Percentiles rank a stretch among this genome's conserved stretches.
Conservation (phyloP, 2,329 filamentous ascomycete genomes). For the Hyphodiscus sp. region DNA sequence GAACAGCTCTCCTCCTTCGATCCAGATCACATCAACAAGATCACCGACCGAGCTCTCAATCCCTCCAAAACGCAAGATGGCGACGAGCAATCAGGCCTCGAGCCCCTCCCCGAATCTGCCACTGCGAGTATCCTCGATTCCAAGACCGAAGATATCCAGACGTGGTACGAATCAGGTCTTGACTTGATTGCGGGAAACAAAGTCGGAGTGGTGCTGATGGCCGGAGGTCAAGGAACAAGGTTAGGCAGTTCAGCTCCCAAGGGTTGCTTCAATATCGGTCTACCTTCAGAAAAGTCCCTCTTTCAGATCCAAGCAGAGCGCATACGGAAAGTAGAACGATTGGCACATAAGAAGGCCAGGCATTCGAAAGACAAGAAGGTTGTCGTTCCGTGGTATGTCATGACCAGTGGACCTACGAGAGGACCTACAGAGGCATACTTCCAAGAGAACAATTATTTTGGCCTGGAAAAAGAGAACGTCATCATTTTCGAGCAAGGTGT, state of each 20-base stretch:
- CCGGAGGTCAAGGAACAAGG: constrained; percentile 91
- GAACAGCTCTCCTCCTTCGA: constrained; percentile 77
- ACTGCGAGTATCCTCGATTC: constrained; percentile 91
- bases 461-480: constrained; percentile 77
- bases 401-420: constrained; percentile 94
- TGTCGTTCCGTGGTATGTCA: constrained; percentile 94
- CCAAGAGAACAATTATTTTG: constrained; percentile 83
- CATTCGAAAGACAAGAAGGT: constrained; percentile 48
- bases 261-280: constrained; percentile 93
- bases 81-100: constrained; percentile 43
- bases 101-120: constrained; percentile 81
- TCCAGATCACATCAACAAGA: constrained; percentile 78
- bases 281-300: constrained; percentile 86
- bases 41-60: constrained; percentile 75
- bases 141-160: constrained; percentile 65
- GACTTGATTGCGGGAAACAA: constrained; percentile 61
- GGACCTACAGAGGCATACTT: constrained; percentile 93
- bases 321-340: constrained; percentile 76
- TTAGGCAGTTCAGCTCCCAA: constrained; percentile 93
- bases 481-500: constrained; percentile 95
- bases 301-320: constrained; percentile 98
- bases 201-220: constrained; percentile 88
- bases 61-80: constrained; percentile 53
- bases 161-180: constrained; percentile 73
- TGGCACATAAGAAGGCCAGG: constrained; percentile 66